A percentile compares a stretch with the other conserved stretches of the same genome.
Conservation (phyloP, 1,284 basidiomycete genomes). For the Rhodotorula sp. region DNA sequence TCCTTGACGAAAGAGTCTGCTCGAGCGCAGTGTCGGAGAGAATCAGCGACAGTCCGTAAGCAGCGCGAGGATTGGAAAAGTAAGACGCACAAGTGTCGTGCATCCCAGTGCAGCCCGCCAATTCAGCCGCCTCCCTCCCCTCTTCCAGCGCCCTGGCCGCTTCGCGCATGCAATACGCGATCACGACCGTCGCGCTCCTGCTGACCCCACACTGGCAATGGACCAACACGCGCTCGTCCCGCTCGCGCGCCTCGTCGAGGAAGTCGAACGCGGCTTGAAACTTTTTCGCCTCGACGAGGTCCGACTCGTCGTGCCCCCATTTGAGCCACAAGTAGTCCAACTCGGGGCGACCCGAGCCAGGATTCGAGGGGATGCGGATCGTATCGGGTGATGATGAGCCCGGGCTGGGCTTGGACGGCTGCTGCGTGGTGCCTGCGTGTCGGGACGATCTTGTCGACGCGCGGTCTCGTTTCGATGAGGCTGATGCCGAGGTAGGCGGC, state of each 20-base stretch:
- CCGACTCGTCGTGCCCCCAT: constrained; percentile 87
- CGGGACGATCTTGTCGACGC: background rate
- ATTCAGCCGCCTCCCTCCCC: constrained; percentile 31
- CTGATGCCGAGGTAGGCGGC: background rate
- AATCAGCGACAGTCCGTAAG: background rate
- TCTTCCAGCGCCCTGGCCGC: constrained; percentile 64
- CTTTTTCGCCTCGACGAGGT: constrained; percentile 60
- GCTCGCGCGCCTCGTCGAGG: constrained; percentile 69
- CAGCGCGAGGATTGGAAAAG: background rate
- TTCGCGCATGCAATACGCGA: constrained; percentile 92
- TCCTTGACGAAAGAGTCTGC: constrained; percentile 57
- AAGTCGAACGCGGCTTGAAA: constrained; percentile 58
- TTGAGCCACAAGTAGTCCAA: constrained; percentile 88
- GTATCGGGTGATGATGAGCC: constrained; percentile 3
- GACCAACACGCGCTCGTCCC: constrained; percentile 72
- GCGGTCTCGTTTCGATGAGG: background rate
- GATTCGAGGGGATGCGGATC: constrained; percentile 51
- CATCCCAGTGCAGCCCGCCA: constrained; percentile 61
- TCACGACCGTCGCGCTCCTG: constrained; percentile 85
- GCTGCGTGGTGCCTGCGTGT: background rate
- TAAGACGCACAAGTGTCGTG: constrained; percentile 89
- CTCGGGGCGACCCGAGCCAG: constrained; percentile 64
- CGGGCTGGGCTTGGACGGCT: too few species aligned
- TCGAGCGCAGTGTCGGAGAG: background rate
- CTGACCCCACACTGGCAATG: constrained; percentile 98